Percentiles rank a stretch among this genome's conserved stretches.
phyloP scores from a whole-genome alignment of 129 eudicot species.

The Artemisia tridentata region DNA sequence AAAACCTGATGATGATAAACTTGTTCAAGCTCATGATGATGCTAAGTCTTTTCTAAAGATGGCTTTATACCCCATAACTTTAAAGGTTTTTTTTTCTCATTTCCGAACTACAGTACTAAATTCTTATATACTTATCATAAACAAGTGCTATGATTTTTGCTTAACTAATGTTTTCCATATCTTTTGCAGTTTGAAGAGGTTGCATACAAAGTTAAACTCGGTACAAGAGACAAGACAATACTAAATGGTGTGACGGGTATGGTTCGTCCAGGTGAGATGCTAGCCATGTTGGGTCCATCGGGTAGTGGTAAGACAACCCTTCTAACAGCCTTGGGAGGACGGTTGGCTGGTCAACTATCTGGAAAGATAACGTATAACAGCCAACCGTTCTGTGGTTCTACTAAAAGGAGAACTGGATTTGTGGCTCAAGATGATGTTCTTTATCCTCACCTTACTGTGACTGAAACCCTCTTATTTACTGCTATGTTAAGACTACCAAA shows the following conservation, averaged over 20 bases:
- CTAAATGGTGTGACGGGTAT: constrained; percentile 78
- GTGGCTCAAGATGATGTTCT: constrained; percentile 92
- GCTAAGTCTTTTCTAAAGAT: constrained; percentile 45
- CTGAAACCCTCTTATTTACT: constrained; percentile 84
- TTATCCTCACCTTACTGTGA: constrained; percentile 90
- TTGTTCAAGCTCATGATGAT: constrained; percentile 28
- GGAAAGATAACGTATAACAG: constrained; percentile 85
- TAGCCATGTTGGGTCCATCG: constrained; percentile 98
- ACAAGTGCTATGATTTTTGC: neutral
- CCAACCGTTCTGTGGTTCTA: constrained; percentile 75
- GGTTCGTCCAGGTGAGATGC: constrained; percentile 87
- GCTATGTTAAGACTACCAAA: constrained; percentile 86
- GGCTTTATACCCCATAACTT: constrained; percentile 55
- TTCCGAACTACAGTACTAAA: constrained; percentile 14
- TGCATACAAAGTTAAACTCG: constrained; percentile 65
- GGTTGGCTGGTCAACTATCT: constrained; percentile 59
- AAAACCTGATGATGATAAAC: constrained; percentile 31
- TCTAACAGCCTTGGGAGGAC: constrained; percentile 93
- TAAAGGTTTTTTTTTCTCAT: constrained; percentile 61
- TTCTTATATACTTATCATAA: neutral
- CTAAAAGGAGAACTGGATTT: constrained; percentile 83
- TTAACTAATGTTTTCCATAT: constrained; percentile 11
- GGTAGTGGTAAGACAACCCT: constrained; percentile 98
- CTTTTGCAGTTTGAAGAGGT: constrained; percentile 79
- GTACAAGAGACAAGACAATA: constrained; percentile 64